phyloP scores from a whole-genome alignment of 768 basidiomycete genomes.

The Leccinum aurantiacum region DNA sequence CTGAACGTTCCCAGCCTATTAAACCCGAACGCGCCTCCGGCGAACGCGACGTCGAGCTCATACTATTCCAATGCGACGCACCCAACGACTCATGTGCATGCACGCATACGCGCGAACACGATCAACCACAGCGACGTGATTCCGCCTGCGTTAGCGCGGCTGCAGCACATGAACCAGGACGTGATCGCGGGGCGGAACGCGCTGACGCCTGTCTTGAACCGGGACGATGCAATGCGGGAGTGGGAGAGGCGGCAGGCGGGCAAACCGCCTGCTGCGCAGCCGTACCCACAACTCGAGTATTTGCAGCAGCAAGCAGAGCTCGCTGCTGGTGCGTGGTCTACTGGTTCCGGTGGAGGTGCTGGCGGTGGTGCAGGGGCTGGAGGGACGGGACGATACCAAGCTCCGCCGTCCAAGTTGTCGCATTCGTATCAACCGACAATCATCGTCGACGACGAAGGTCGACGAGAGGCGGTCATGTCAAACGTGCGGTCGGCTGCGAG shows the following conservation, averaged over 20 bases:
- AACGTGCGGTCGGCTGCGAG: slow-evolving; percentile 68
- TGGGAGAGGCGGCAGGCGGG: slow-evolving; percentile 91
- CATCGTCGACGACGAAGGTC: slow-evolving; percentile 65
- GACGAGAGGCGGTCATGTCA: slow-evolving; percentile 80
- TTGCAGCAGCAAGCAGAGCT: slow-evolving; percentile 92
- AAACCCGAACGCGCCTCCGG: slow-evolving; percentile 46
- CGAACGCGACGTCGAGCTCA: slow-evolving; percentile 47
- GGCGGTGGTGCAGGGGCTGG: slow-evolving; percentile 5
- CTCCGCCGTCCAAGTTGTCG: slow-evolving; percentile 33
- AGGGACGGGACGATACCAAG: slow-evolving; percentile 45
- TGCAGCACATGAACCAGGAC: slow-evolving; percentile 88
- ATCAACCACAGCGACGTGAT: slow-evolving; percentile 85
- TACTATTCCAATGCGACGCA: slow-evolving; percentile 52
- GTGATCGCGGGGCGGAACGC: slow-evolving; percentile 72
- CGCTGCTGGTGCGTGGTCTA: slow-evolving; percentile 58
- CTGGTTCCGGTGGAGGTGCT: slow-evolving; percentile 35
- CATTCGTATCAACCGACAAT: slow-evolving; percentile 52
- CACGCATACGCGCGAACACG: slow-evolving; percentile 84
- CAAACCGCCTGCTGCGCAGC: slow-evolving; percentile 65
- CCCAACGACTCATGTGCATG: slow-evolving; percentile 29
- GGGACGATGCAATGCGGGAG: slow-evolving; percentile 93
- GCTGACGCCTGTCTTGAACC: slow-evolving; percentile 88
- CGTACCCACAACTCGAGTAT: slow-evolving; percentile 88
- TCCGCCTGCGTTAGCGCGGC: slow-evolving; percentile 89
- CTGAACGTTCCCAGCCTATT: slow-evolving; percentile 29